Evolutionary conservation across 257 asterid species (phyloP), one percentile per base, ranked within the genome.

Genomic region (Misopates orontium): DNA sequence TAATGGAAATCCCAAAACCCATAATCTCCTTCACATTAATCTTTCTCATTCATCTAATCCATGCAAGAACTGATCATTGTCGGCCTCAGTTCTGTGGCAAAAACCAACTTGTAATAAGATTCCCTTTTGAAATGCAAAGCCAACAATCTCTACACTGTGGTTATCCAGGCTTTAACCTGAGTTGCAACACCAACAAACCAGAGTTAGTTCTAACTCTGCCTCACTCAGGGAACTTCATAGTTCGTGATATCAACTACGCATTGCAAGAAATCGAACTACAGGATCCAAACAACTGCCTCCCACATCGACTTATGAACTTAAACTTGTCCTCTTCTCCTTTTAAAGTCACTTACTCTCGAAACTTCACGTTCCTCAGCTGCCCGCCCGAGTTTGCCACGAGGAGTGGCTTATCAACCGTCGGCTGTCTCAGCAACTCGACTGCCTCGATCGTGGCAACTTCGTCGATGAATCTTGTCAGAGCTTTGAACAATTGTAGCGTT

Each of bases 361-460:
- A 73, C 56, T 82, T 72, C 72, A 89, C 90, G 24, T 79, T 91
- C 73, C 76, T 91, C 20, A 79, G 78, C 17, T 91, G 96, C 60
- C 79, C 95, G 14, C 51, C 81, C 0, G 85, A 53, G 42, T 21
- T 20, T 0, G 41, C 51, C 0, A 17, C 54, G 0, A 16, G 22
- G 36, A 44, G 75, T 49, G 66, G 64, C 1, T 64, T 73, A 32
- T 56, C 75, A 10, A 42, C 55, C 56, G 78, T 90, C 24, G 74
- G 64, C 49, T 90, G 97, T 81, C 85, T 90, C 4, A 79, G 96
- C 82, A 85, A 85, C 62, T 70, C 83, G n/a, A 78, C 89, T 0
- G 21, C 64, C 5, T 75, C 83, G 2, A 70, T 77, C 0, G 6
- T 82, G 17, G 96, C 95, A 1, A 81, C 88, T 64, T 40, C 86